These are phyloP conservation scores for Mycosphaerella arachidis DNA, from an alignment of 2,329 filamentous ascomycete genomes.

Conservation along the genomic window DNA sequence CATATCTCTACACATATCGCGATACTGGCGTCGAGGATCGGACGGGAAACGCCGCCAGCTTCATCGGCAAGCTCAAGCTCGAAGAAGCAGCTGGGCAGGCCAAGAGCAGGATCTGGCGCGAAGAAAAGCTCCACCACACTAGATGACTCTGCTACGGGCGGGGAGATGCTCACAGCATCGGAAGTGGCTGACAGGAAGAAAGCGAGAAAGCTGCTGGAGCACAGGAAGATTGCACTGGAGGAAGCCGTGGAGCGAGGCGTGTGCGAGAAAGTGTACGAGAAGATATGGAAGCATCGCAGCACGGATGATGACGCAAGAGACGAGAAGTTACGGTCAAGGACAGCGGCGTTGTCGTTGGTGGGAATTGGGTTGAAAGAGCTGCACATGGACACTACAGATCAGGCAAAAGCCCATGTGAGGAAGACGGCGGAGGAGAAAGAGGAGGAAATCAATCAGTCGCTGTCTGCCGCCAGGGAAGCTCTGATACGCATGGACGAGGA, in stretches of 20 bases:
- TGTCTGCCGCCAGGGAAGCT: constrained; percentile 63
- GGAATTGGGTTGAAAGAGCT: constrained; percentile 85
- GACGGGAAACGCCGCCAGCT: constrained; percentile 59
- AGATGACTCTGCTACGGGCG: constrained; percentile 36
- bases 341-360: constrained; percentile 82
- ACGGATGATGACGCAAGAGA: constrained; percentile 94
- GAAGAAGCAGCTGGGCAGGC: constrained; percentile 40
- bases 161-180: constrained; percentile 77
- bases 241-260: constrained; percentile 80
- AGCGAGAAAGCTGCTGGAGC: constrained; percentile 70
- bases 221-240: constrained; percentile 72
- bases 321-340: constrained; percentile 90
- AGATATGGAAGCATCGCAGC: constrained; percentile 84
- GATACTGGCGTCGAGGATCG: constrained; percentile 69
- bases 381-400: constrained; percentile 64
- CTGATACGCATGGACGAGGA: constrained; percentile 80
- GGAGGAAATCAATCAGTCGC: constrained; percentile 66
- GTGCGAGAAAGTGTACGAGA: constrained; percentile 57
- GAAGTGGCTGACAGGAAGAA: constrained; percentile 78
- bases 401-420: constrained; percentile 51
- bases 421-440: constrained; percentile 51
- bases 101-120: constrained; percentile 36
- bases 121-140: constrained; percentile 30
- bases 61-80: constrained; percentile 57
- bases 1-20: constrained; percentile 86